Percentiles rank a stretch among this genome's conserved stretches.
Evolutionary conservation across 495 filamentous ascomycete species (phyloP).

Genomic region (Peziza echinospora): DNA sequence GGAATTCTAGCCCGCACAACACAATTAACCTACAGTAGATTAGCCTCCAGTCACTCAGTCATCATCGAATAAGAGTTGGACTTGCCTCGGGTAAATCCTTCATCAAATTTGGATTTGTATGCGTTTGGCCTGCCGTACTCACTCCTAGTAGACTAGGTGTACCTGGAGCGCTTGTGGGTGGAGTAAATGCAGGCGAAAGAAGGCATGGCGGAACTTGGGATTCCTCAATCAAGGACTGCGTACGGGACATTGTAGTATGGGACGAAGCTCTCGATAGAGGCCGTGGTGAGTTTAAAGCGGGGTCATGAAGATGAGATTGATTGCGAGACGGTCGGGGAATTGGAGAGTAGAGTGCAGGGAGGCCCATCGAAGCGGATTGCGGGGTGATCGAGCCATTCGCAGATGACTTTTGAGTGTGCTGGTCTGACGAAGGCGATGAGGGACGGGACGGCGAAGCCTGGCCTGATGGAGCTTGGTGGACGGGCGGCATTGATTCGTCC

Average conservation of each 20-base stretch:
- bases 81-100: constrained; percentile 35
- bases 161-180: constrained; percentile 49
- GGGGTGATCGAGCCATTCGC: not conserved
- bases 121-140: constrained; percentile 26
- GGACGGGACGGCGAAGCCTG: no score
- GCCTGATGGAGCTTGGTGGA: no score
- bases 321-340: not conserved
- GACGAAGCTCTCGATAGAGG: not conserved
- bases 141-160: constrained; percentile 35
- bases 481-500: no score
- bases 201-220: constrained; percentile 9
- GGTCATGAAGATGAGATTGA: not conserved
- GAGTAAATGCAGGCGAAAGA: constrained; percentile 57
- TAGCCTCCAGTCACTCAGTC: not conserved
- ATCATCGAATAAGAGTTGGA: not conserved
- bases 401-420: no score
- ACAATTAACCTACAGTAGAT: constrained; percentile 38
- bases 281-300: not conserved
- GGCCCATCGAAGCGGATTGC: not conserved
- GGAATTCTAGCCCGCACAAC: constrained; percentile 69
- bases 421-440: no score
- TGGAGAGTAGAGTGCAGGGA: not conserved
- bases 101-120: constrained; percentile 45
- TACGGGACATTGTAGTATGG: not conserved
- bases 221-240: constrained; percentile 1